Base-by-base conservation (phyloP, 352 stramenopile species). In the Elongisporangium prolatum region DNA sequence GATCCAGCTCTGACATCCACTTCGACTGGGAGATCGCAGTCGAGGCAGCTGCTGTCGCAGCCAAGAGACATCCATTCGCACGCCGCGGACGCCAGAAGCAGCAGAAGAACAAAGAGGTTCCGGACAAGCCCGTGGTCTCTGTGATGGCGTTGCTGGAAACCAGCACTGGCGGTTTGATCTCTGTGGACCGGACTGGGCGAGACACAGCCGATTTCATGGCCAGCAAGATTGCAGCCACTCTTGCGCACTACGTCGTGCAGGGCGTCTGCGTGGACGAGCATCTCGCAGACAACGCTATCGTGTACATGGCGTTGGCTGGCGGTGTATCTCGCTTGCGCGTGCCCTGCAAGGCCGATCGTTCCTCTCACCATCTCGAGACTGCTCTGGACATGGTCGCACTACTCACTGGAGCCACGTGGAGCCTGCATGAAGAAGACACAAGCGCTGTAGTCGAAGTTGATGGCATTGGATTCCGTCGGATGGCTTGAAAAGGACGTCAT, bases 211-310 rank as follows among this genome's bases (percentile, higher is more conserved):
- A 64, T 9, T 65, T 76, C 20, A 69, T 83, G 2, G 65, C 63
- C 18, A 68, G 54, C 18, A 72, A 64, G 51, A 40, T 78, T 10
- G 50, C 52, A 1, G 50, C 63, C 8, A 47, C 38, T 9, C 56
- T 89, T 0, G 37, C 16, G 2, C 56, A 67, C 18, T 66, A 79
- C 21, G 4, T 86, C 13, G 54, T 69, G 1, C 72, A 72, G 16
- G 77, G 80, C 16, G 64, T 80, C 3, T 92, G 80, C 44, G 68
- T 92, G 37, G 82, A 90, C 50, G 82, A 90, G 56, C 80, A 92
- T 57, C 52, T 92, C 1, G 80, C 82, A 0, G 82, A 92, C 65
- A 90, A 92, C 48, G 59, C 63, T 1, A 66, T 90, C 20, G 75
- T 90, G 28, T 89, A 77, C 54, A 89, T 92, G 80, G 74, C 76